A percentile compares a stretch with the other conserved stretches of the same genome.
Conservation (phyloP, 208 protist genomes). For the Phytomonas francai region DNA sequence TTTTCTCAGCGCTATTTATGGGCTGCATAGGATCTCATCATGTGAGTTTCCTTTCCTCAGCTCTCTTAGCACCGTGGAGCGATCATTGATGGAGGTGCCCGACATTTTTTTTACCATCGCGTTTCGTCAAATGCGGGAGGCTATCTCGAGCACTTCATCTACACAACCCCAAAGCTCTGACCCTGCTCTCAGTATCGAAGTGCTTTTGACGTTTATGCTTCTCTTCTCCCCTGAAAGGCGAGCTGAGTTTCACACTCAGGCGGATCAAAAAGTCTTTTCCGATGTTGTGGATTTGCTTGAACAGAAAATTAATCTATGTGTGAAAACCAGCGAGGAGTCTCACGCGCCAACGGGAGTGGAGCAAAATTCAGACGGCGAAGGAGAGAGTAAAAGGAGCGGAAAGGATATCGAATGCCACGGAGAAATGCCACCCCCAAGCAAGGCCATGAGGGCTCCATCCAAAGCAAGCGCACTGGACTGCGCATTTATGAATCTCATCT, state of each 20-base stretch:
- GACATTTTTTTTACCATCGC: conserved; percentile 42
- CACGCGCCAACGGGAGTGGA: neutral
- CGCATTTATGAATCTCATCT: neutral
- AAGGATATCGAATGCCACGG: neutral
- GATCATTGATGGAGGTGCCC: conserved; percentile 22
- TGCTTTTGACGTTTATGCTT: conserved; percentile 19
- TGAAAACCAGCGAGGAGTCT: neutral
- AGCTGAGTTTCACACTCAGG: conserved; percentile 3
- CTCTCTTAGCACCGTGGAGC: conserved; percentile 8
- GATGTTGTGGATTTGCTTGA: neutral
- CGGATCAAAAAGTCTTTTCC: conserved; percentile 8
- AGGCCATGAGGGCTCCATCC: neutral
- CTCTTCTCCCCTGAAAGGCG: conserved; percentile 11
- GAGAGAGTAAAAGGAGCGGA: neutral
- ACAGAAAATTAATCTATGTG: neutral
- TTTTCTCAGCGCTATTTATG: conserved; percentile 55
- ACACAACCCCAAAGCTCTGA: neutral
- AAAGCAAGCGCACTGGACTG: neutral
- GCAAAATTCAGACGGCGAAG: neutral
- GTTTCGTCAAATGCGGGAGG: conserved; percentile 31
- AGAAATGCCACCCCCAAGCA: neutral
- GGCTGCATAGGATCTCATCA: conserved; percentile 25
- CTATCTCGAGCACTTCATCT: neutral
- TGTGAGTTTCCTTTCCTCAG: conserved; percentile 6
- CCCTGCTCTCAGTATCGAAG: conserved; percentile 2